phyloP scores from a whole-genome alignment of 208 protist species.

The Phytomonas sp. region DNA sequence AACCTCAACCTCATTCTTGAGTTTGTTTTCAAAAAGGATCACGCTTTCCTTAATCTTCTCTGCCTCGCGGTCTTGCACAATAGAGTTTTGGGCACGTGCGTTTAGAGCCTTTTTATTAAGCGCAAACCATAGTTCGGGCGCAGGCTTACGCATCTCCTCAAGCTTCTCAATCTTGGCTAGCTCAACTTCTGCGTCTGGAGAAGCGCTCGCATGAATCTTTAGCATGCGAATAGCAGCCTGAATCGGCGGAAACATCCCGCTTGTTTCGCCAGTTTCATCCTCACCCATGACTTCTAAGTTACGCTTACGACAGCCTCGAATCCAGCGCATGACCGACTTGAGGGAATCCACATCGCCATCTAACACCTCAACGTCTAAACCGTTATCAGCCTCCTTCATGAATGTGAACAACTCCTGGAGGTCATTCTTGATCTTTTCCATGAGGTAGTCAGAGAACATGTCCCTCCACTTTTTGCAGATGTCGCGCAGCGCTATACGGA shows the following conservation, averaged over 20 bases:
- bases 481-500: constrained; percentile 89
- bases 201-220: constrained; percentile 80
- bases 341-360: constrained; percentile 86
- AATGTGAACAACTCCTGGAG: constrained; percentile 85
- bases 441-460: constrained; percentile 91
- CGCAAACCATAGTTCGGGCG: constrained; percentile 85
- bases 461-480: constrained; percentile 92
- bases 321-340: constrained; percentile 90
- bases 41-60: constrained; percentile 90
- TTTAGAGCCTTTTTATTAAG: constrained; percentile 92
- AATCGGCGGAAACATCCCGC: constrained; percentile 89
- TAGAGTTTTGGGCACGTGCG: constrained; percentile 88
- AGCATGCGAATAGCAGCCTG: constrained; percentile 88
- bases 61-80: constrained; percentile 88
- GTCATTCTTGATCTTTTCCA: constrained; percentile 82
- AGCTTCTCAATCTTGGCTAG: constrained; percentile 85
- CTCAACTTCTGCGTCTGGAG: constrained; percentile 65
- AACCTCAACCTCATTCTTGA: constrained; percentile 56
- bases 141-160: constrained; percentile 87
- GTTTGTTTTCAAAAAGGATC: constrained; percentile 59
- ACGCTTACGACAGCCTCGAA: constrained; percentile 86
- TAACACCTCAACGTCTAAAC: constrained; percentile 88
- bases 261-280: constrained; percentile 74
- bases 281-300: constrained; percentile 80
- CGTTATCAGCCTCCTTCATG: constrained; percentile 88